Conservation (phyloP, 257 asterid genomes). For the Primulina tabacum region DNA sequence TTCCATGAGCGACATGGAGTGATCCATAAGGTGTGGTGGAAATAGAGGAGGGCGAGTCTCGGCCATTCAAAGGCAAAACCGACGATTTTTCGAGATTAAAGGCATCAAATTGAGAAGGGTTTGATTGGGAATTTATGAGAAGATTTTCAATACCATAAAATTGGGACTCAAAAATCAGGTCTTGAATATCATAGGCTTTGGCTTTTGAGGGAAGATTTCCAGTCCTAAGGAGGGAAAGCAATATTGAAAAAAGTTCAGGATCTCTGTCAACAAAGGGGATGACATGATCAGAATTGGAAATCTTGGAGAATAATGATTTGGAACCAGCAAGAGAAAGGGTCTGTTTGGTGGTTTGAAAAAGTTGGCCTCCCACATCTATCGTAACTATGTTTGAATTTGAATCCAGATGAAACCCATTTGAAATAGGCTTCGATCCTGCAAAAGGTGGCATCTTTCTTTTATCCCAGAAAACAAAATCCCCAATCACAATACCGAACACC, state of each 20-base stretch:
- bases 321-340: constrained; percentile 71
- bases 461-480: constrained; percentile 1
- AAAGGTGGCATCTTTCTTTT: constrained; percentile 63
- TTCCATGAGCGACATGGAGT: constrained; percentile 87
- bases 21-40: constrained; percentile 70
- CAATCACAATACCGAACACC: constrained; percentile 7
- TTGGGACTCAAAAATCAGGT: constrained; percentile 70
- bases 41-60: constrained; percentile 79
- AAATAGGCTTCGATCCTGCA: constrained; percentile 38
- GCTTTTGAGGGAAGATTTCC: constrained; percentile 90
- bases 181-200: constrained; percentile 64
- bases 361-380: constrained; percentile 88
- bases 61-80: constrained; percentile 60
- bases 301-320: constrained; percentile 59
- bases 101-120: constrained; percentile 80
- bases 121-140: constrained; percentile 58
- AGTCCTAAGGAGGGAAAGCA: constrained; percentile 82
- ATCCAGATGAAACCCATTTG: constrained; percentile 29
- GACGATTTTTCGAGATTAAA: constrained; percentile 67
- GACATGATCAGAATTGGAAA: constrained; percentile 31
- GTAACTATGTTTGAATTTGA: constrained; percentile 57
- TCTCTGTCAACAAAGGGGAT: constrained; percentile 83
- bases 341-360: constrained; percentile 86
- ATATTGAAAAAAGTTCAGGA: constrained; percentile 73
- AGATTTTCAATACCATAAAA: constrained; percentile 77